Conservation (phyloP, 805 yeast genomes). For the Pichia insulana region DNA sequence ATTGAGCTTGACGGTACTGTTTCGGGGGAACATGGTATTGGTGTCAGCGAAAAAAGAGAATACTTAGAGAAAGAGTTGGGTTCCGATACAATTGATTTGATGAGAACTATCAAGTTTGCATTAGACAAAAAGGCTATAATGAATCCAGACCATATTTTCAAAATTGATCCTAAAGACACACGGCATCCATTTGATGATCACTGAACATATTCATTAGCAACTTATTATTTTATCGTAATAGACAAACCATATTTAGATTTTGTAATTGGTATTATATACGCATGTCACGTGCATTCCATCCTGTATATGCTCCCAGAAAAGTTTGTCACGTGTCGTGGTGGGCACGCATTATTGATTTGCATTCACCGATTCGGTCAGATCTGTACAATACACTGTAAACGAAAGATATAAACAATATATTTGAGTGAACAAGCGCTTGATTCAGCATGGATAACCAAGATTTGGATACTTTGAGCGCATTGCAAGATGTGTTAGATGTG, state of each 20-base stretch:
- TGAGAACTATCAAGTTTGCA: conserved; percentile 67
- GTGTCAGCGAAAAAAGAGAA: conserved; percentile 60
- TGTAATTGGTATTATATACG: no score
- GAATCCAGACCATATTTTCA: conserved; percentile 75
- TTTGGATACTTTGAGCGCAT: neutral
- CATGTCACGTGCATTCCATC: no score
- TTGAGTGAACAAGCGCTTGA: no score
- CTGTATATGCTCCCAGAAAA: no score
- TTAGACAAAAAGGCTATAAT: conserved; percentile 65
- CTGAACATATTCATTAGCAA: neutral
- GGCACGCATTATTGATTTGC: no score
- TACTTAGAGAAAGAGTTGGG: conserved; percentile 59
- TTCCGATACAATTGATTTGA: conserved; percentile 52
- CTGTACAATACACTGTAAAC: no score
- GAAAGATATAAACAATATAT: no score
- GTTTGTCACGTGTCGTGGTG: no score
- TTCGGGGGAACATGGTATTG: conserved; percentile 85
- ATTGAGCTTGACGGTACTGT: conserved; percentile 71
- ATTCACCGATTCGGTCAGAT: no score
- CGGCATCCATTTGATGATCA: conserved; percentile 17
- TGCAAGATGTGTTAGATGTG: conserved; percentile 6
- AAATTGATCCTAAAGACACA: conserved; percentile 46
- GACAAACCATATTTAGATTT: no score
- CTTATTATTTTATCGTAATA: neutral
- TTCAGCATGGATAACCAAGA: neutral